These are phyloP conservation scores for Aegilops sharonensis DNA, from an alignment of 176 grass and related monocot species.

Conservation along the genomic window DNA sequence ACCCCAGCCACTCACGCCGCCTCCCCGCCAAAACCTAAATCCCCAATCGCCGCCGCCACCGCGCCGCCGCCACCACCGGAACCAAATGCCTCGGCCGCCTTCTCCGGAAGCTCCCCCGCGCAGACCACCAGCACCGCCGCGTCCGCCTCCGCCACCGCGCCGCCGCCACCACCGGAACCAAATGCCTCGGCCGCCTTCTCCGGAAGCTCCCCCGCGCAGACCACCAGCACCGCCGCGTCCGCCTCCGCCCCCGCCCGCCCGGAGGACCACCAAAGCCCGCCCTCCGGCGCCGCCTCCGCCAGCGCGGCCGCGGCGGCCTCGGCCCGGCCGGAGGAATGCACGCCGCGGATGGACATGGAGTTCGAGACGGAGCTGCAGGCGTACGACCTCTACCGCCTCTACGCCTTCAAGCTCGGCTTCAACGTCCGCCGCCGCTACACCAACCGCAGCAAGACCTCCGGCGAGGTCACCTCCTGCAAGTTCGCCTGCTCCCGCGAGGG, in stretches of 20 bases:
- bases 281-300: too few relatives aligned
- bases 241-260: background rate
- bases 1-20: background rate
- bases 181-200: background rate
- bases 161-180: background rate
- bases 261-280: too few relatives aligned
- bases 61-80: background rate
- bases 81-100: background rate
- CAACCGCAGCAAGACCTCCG: constrained; percentile 55
- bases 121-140: background rate
- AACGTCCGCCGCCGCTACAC: constrained; percentile 51
- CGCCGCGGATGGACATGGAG: constrained; percentile 43
- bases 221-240: background rate
- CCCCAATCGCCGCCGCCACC: background rate
- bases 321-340: constrained; percentile 15
- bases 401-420: constrained; percentile 60
- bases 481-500: constrained; percentile 61
- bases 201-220: background rate
- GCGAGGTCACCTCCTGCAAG: constrained; percentile 57
- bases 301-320: too few relatives aligned
- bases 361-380: constrained; percentile 59
- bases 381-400: constrained; percentile 60
- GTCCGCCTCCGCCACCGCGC: background rate
- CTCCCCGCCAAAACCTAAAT: constrained; percentile 36
- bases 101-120: background rate